These are phyloP conservation scores for Babesia ovata DNA, from an alignment of 169 alveolate species.

Conservation along the genomic window DNA sequence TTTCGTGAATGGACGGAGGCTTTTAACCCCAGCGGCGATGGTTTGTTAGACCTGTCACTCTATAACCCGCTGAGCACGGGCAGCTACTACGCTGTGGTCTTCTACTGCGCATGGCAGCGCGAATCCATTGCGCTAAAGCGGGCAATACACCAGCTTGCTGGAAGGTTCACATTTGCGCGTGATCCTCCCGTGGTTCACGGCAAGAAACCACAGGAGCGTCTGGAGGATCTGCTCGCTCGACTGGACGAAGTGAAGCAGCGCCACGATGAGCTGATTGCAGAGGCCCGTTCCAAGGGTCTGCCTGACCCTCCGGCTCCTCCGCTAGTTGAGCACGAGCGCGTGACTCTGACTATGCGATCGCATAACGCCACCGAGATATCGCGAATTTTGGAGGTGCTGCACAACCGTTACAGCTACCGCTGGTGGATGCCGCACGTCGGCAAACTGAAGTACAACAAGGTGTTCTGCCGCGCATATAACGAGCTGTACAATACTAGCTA, in stretches of 20 bases:
- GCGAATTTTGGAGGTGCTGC: slow-evolving; percentile 36
- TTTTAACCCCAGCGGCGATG: slow-evolving; percentile 37
- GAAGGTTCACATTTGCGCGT: slow-evolving; percentile 35
- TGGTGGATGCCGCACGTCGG: slow-evolving; percentile 69
- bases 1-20: slow-evolving; percentile 57
- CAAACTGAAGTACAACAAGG: slow-evolving; percentile 44
- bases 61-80: slow-evolving; percentile 50
- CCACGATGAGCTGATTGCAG: slow-evolving; percentile 27
- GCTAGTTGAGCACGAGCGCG: slow-evolving; percentile 32
- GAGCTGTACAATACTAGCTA: slow-evolving; percentile 66
- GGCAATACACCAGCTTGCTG: slow-evolving; percentile 53
- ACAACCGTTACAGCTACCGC: slow-evolving; percentile 34
- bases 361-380: slow-evolving; percentile 20
- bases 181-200: slow-evolving; percentile 58
- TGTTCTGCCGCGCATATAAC: slow-evolving; percentile 58
- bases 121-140: slow-evolving; percentile 62
- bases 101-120: slow-evolving; percentile 68
- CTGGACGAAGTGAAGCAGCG: slow-evolving; percentile 28
- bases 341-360: slow-evolving; percentile 31
- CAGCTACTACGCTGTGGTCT: slow-evolving; percentile 64
- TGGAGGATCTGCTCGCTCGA: slow-evolving; percentile 45
- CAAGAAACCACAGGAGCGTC: slow-evolving; percentile 1
- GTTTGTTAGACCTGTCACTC: slow-evolving; percentile 26
- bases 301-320: slow-evolving; percentile 64
- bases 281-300: slow-evolving; percentile 43